Evolutionary conservation across 2,329 filamentous ascomycete genomes (phyloP).

Genomic region (Aulographum hederae): DNA sequence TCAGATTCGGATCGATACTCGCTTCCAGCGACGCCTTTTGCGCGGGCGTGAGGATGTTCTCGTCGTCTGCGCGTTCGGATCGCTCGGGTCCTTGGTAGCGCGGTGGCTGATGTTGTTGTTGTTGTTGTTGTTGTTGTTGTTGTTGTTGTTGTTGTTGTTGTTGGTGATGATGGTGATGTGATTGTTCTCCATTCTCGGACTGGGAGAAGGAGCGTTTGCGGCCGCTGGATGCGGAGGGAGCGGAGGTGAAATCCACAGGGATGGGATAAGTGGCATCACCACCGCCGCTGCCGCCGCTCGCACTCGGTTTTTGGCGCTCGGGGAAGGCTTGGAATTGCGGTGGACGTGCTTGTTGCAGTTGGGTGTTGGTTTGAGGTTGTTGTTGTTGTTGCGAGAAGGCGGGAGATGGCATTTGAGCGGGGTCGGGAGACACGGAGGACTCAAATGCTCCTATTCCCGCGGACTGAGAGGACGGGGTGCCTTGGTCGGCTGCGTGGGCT

Average conservation of each 20-base stretch:
- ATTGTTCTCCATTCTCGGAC: neutral
- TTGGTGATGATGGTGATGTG: constrained; percentile 12
- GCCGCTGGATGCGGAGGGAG: neutral
- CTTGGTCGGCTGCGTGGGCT: too few relatives aligned
- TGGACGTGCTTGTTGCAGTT: too few relatives aligned
- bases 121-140: constrained; percentile 2
- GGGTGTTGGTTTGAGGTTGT: too few relatives aligned
- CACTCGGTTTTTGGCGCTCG: too few relatives aligned
- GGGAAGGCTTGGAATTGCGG: too few relatives aligned
- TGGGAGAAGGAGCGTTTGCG: neutral
- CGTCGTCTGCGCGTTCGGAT: too few relatives aligned
- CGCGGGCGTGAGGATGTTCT: too few relatives aligned
- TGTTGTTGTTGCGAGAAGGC: too few relatives aligned
- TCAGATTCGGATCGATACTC: constrained; percentile 5
- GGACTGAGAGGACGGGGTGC: constrained; percentile 17
- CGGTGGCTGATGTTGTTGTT: neutral
- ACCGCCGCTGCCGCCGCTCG: too few relatives aligned
- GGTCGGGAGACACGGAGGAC: constrained; percentile 16
- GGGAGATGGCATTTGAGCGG: too few relatives aligned
- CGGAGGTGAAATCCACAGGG: neutral
- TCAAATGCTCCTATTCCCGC: constrained; percentile 10
- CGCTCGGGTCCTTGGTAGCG: neutral
- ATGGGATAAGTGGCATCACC: too few relatives aligned
- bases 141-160: constrained; percentile 7
- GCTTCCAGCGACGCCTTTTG: too few relatives aligned